Evolutionary conservation across 768 basidiomycete genomes (phyloP).

Genomic region (Hygrocybe coccinea): DNA sequence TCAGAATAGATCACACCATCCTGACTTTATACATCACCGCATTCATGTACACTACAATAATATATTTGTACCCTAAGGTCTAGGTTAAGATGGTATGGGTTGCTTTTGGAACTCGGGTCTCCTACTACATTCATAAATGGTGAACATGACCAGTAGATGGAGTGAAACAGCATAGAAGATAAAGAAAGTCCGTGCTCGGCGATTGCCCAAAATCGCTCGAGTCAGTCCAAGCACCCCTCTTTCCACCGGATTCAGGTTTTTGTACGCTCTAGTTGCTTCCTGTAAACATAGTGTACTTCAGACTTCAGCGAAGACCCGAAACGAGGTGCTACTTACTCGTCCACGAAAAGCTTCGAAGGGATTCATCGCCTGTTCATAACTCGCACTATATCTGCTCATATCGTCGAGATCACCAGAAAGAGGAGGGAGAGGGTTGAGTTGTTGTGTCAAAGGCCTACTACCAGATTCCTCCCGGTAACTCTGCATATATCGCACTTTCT

Average conservation of each 20-base stretch:
- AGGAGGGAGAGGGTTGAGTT: conserved; percentile 63
- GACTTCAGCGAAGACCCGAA: conserved; percentile 1
- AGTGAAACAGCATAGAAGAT: conserved; percentile 79
- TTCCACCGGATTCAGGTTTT: conserved; percentile 87
- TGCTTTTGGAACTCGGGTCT: conserved; percentile 47
- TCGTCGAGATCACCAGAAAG: conserved; percentile 49
- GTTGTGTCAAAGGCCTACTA: conserved; percentile 51
- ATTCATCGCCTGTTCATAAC: conserved; percentile 97
- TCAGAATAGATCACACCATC: too few species aligned
- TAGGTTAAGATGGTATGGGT: conserved; percentile 38
- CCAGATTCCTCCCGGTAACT: conserved; percentile 77
- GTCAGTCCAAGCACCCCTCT: conserved; percentile 82
- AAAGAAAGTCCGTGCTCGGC: conserved; percentile 84
- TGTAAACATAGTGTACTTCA: conserved; percentile 27
- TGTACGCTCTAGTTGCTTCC: conserved; percentile 94
- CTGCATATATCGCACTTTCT: conserved; percentile 99
- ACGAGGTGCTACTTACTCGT: conserved; percentile 80
- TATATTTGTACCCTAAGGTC: conserved; percentile 5
- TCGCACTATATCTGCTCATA: conserved; percentile 81
- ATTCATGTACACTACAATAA: conserved; percentile 10
- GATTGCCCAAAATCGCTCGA: conserved; percentile 80
- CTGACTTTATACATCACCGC: neutral
- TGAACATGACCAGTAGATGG: conserved; percentile 78
- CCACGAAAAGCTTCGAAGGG: conserved; percentile 98
- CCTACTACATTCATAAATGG: conserved; percentile 64